Base-by-base conservation (phyloP, 495 filamentous ascomycete species). In the Peziza echinospora region DNA sequence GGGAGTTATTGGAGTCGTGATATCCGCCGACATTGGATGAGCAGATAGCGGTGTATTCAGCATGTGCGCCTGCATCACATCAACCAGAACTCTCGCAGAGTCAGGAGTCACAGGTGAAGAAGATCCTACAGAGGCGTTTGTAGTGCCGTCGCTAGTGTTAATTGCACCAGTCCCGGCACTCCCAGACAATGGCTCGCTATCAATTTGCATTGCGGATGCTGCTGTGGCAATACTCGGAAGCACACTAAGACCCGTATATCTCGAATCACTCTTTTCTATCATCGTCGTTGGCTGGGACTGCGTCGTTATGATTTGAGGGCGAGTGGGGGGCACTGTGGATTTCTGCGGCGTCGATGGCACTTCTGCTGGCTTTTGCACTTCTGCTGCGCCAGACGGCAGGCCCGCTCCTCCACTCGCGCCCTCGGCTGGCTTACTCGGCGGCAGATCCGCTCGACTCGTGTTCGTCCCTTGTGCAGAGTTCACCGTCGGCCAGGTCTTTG, bases 151-250 rank as follows among this genome's bases (percentile, higher is more conserved):
- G 19, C 41, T 37, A 26, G 45, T 37, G 19, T 50, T 53, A 22
- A 45, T 47, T 22, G 40, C 45, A 37, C 48, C 39, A 10, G 37
- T 48, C 10, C 45, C 39, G n/a, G 45, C 44, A 26, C 44, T 50
- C 37, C 41, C 44, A 19, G 53, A 42, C 21, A 48, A 46, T 24
- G 39, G 45, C 21, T 47, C 50, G 23, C 53, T 50, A 7, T 37
- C 30, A 37, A 50, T 53, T 44, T 59, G 52, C 52, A 59, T 59
- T 0, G 56, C 56, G 8, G 56, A 52, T 24, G 56, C 56, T 1
- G 56, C 56, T 1, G 52, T 57, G 5, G 56, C 56, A 40, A 59
- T 57, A 37, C 51, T 47, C 1, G 54, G 54, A 26, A 57, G 43
- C n/a, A 9, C 44, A 8, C 26, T 43, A 5, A 50, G 42, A 26